A percentile compares a stretch with the other conserved stretches of the same genome.
phyloP scores from a whole-genome alignment of 805 yeast genomes.

The Ascoidea rubescens region DNA sequence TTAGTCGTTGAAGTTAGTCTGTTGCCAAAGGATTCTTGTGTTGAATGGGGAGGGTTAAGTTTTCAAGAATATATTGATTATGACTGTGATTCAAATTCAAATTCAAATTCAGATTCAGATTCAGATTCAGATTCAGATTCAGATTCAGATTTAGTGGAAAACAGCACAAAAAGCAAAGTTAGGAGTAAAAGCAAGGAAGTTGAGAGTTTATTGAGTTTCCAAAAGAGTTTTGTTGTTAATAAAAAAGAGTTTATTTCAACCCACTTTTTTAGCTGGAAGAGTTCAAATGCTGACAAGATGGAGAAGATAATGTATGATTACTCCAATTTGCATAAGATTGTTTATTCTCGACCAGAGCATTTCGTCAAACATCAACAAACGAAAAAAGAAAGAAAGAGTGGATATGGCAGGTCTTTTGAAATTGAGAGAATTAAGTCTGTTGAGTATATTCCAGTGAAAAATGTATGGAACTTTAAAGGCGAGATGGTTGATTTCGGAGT shows the following conservation, averaged over 20 bases:
- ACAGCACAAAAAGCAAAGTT: conserved; percentile 11
- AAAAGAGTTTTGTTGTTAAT: conserved; percentile 2
- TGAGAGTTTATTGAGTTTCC: background rate
- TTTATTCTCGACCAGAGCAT: background rate
- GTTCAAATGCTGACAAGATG: background rate
- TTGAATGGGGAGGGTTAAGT: conserved; percentile 67
- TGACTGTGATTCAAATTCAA: conserved; percentile 23
- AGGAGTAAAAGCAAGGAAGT: background rate
- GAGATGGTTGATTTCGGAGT: conserved; percentile 5
- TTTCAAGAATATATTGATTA: conserved; percentile 26
- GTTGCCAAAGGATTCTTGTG: conserved; percentile 48
- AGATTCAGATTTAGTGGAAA: conserved; percentile 20
- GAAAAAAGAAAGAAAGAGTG: too few relatives aligned
- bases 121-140: conserved; percentile 19
- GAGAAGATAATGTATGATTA: background rate
- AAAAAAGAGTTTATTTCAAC: conserved; percentile 6
- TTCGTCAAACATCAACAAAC: background rate
- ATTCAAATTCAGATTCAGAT: conserved; percentile 19
- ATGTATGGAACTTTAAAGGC: conserved; percentile 4
- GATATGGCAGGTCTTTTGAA: background rate
- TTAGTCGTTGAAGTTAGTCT: conserved; percentile 39
- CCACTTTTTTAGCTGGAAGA: background rate
- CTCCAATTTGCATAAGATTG: conserved; percentile 3
- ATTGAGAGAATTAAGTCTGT: background rate
- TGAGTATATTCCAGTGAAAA: conserved; percentile 7